Conservation (phyloP, 2,329 filamentous ascomycete genomes). For the Botrytis aclada region DNA sequence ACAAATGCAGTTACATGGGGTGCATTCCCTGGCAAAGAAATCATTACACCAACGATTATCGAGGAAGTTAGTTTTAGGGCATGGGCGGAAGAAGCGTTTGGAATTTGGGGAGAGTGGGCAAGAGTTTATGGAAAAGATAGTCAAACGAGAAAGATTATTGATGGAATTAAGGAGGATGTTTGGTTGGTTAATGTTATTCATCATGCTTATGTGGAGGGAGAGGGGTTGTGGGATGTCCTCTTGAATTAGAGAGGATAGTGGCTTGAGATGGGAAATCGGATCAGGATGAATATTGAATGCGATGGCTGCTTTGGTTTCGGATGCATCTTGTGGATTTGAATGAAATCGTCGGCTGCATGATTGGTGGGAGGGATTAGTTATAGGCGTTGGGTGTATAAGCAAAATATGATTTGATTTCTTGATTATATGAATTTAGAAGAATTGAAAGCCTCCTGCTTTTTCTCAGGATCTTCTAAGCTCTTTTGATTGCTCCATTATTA, state of each 20-base stretch:
- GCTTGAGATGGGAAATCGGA: background rate
- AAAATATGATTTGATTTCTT: background rate
- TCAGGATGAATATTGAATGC: background rate
- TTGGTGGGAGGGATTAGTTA: background rate
- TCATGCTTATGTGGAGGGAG: constrained; percentile 69
- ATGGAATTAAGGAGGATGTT: constrained; percentile 62
- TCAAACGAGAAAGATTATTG: constrained; percentile 68
- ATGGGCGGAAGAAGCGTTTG: constrained; percentile 94
- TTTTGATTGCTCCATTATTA: background rate
- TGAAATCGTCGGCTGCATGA: background rate
- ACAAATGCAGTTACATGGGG: constrained; percentile 98
- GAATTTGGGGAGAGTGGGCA: constrained; percentile 93
- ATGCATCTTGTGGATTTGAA: background rate
- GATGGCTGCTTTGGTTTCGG: background rate
- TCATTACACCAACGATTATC: constrained; percentile 93
- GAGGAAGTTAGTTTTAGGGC: constrained; percentile 91
- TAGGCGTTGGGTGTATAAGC: background rate
- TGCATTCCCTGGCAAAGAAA: constrained; percentile 92
- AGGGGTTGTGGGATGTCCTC: constrained; percentile 71
- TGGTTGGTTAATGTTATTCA: constrained; percentile 93
- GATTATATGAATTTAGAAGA: background rate
- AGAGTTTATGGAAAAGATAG: constrained; percentile 71
- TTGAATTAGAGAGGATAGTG: constrained; percentile 27
- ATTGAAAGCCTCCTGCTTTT: background rate
- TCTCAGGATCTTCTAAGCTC: accelerated